A percentile compares a stretch with the other conserved stretches of the same genome.
Evolutionary conservation across 164 flowering plant species (phyloP).

Genomic region (Macadamia tetraphylla): DNA sequence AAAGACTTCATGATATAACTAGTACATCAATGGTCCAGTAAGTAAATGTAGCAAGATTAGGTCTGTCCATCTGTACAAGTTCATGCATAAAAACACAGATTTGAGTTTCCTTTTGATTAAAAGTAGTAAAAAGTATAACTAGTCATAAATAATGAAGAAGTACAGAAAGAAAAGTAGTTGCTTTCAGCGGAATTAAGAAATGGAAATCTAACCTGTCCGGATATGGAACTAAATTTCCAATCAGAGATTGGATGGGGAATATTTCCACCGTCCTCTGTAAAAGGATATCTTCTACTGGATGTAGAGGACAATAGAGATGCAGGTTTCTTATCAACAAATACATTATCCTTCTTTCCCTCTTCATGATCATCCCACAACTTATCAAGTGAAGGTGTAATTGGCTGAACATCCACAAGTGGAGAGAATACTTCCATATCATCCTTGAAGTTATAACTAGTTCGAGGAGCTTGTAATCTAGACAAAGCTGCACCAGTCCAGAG

Average conservation of each 20-base stretch:
- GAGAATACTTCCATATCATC: slow-evolving; percentile 99
- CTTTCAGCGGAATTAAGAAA: neutral
- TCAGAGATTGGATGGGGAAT: slow-evolving; percentile 59
- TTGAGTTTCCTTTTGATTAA: no score
- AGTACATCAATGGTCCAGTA: no score
- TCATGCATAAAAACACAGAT: no score
- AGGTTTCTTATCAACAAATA: slow-evolving; percentile 45
- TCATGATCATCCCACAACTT: slow-evolving; percentile 61
- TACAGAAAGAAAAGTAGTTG: neutral
- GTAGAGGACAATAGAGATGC: slow-evolving; percentile 51
- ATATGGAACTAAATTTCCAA: slow-evolving; percentile 63
- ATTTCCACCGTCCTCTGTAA: slow-evolving; percentile 45
- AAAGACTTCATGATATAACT: no score
- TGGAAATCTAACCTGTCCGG: slow-evolving; percentile 53
- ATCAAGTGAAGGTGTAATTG: slow-evolving; percentile 79
- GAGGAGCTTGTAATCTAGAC: slow-evolving; percentile 65
- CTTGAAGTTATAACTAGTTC: slow-evolving; percentile 56
- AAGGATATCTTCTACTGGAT: slow-evolving; percentile 48
- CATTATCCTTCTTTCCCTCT: slow-evolving; percentile 50
- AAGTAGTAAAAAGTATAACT: neutral
- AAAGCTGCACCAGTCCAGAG: slow-evolving; percentile 58
- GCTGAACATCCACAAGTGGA: slow-evolving; percentile 91
- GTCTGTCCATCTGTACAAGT: no score
- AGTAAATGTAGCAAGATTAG: no score
- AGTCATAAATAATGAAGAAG: neutral